Conservation (phyloP, 1,139 yeast species). For the Hansenula lynferdii region DNA sequence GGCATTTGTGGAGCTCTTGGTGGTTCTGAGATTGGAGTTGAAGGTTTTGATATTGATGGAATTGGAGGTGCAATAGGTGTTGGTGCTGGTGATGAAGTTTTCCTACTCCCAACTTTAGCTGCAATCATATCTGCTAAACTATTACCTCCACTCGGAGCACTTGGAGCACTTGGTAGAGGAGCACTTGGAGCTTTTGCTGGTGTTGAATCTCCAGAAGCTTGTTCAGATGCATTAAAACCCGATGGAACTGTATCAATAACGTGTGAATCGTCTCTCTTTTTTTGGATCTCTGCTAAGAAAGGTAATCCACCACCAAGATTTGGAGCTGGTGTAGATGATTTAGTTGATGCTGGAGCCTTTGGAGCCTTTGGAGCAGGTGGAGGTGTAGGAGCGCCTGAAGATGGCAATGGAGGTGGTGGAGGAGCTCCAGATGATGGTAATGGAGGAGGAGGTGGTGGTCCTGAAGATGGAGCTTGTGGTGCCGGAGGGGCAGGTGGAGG, state of each 20-base stretch:
- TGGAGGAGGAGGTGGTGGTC: slow-evolving; percentile 12
- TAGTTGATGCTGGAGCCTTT: slow-evolving; percentile 17
- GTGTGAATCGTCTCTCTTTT: slow-evolving; percentile 47
- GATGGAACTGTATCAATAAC: slow-evolving; percentile 36
- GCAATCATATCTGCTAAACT: slow-evolving; percentile 23
- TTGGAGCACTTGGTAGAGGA: slow-evolving; percentile 7
- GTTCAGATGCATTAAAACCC: slow-evolving; percentile 28
- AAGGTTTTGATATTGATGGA: too few relatives aligned
- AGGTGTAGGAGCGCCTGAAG: slow-evolving; percentile 12
- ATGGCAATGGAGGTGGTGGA: slow-evolving; percentile 20
- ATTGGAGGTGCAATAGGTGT: slow-evolving; percentile 22
- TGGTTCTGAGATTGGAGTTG: slow-evolving; percentile 23
- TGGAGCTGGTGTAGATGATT: slow-evolving; percentile 9
- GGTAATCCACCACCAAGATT: slow-evolving; percentile 30
- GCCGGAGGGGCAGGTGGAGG: slow-evolving; percentile 13
- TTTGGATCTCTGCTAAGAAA: slow-evolving; percentile 52
- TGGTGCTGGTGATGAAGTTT: slow-evolving; percentile 20
- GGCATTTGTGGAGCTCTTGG: slow-evolving; percentile 25
- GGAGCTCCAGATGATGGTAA: slow-evolving; percentile 11
- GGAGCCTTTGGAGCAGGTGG: slow-evolving; percentile 18
- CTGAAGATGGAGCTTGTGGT: slow-evolving; percentile 20
- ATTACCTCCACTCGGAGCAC: slow-evolving; percentile 16
- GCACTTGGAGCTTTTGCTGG: slow-evolving; percentile 12
- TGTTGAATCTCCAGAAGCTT: slow-evolving; percentile 28
- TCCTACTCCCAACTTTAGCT: slow-evolving; percentile 13